Conservation (phyloP, 495 filamentous ascomycete genomes). For the Aspergillus baeticus region DNA sequence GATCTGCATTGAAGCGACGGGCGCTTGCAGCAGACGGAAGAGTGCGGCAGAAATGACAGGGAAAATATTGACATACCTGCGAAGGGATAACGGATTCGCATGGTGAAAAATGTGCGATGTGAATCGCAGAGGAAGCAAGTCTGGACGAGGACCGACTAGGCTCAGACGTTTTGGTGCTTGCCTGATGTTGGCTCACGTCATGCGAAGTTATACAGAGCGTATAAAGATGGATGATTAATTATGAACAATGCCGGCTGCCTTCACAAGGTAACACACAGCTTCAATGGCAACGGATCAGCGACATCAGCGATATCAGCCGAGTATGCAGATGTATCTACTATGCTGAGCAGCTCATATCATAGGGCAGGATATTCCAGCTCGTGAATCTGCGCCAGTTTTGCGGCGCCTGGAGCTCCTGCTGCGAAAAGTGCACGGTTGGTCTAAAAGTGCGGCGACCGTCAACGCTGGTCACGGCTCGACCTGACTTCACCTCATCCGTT, state of each 20-base stretch:
- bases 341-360: not conserved
- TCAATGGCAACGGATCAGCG: slow-evolving; percentile 5
- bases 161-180: not conserved
- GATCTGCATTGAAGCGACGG: slow-evolving; percentile 1
- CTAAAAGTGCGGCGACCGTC: slow-evolving; percentile 34
- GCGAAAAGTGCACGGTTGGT: slow-evolving; percentile 30
- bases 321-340: not conserved
- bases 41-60: slow-evolving; percentile 12
- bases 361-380: not conserved
- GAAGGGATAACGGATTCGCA: slow-evolving; percentile 73
- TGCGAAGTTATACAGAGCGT: slow-evolving; percentile 8
- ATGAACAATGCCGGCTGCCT: not conserved
- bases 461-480: slow-evolving; percentile 29
- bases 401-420: not conserved
- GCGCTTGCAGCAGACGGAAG: not conserved
- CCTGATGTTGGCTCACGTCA: slow-evolving; percentile 13
- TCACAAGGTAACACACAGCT: slow-evolving; percentile 6
- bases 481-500: slow-evolving; percentile 40
- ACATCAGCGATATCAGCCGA: not conserved
- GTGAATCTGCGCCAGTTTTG: not conserved
- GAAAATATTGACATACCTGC: slow-evolving; percentile 52
- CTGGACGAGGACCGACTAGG: slow-evolving; percentile 2
- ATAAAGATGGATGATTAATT: slow-evolving; percentile 3
- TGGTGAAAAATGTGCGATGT: slow-evolving; percentile 32
- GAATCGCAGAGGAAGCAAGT: slow-evolving; percentile 6